These are phyloP conservation scores for Diatrype stigma DNA, from an alignment of 2,329 filamentous ascomycete species.

Conservation along the genomic window DNA sequence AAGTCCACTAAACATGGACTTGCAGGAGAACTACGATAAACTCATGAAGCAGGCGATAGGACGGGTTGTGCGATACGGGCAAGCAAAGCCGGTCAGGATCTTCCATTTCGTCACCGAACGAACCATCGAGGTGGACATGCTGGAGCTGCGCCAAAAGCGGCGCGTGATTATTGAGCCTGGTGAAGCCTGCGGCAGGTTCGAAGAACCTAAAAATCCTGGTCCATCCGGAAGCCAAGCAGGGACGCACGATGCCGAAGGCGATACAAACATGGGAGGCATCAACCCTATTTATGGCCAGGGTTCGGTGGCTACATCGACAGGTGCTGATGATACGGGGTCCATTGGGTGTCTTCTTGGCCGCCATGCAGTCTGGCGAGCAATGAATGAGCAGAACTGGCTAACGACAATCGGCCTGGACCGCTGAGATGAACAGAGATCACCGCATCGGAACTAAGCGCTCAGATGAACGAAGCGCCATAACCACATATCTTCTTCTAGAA, in stretches of 20 bases:
- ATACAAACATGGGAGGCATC: not conserved
- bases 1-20: conserved; percentile 27
- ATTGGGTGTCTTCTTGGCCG: conserved; percentile 13
- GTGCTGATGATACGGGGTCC: conserved; percentile 3
- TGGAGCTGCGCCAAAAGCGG: conserved; percentile 24
- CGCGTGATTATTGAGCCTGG: conserved; percentile 10
- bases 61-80: conserved; percentile 35
- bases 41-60: conserved; percentile 38
- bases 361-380: conserved; percentile 22
- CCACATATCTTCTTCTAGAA: too few species aligned
- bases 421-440: too few species aligned
- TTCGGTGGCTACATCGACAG: too few species aligned
- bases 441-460: too few species aligned
- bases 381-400: conserved; percentile 23
- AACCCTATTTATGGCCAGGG: too few species aligned
- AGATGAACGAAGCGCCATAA: too few species aligned
- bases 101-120: conserved; percentile 35
- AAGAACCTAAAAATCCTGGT: not conserved
- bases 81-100: conserved; percentile 32
- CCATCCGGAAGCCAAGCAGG: not conserved
- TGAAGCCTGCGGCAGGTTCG: conserved; percentile 9
- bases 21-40: conserved; percentile 29
- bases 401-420: conserved; percentile 13
- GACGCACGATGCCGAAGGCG: not conserved
- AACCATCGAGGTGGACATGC: conserved; percentile 38